These are phyloP conservation scores for Smittium mucronatum DNA, from an alignment of 371 early-diverging fungal genomes.

Conservation along the genomic window DNA sequence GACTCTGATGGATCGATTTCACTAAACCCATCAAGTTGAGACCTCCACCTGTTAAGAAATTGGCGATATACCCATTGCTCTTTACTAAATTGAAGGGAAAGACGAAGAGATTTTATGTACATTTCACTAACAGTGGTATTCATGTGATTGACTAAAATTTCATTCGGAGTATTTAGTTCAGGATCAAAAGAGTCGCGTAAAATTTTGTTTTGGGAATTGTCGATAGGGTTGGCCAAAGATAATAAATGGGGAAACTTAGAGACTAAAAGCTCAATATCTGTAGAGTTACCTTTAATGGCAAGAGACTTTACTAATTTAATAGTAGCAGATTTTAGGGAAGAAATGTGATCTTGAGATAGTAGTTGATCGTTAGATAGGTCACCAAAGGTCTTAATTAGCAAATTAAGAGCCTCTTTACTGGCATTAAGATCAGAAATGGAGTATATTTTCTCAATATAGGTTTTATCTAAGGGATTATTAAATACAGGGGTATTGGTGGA, in stretches of 20 bases:
- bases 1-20: background rate
- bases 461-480: too few species aligned
- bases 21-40: background rate
- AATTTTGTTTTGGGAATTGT: background rate
- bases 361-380: background rate
- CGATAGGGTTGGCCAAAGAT: too few species aligned
- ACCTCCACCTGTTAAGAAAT: background rate
- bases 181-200: too few species aligned
- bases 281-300: background rate
- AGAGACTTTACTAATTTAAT: background rate
- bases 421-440: background rate
- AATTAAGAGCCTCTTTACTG: background rate
- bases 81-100: background rate
- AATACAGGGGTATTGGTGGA: too few species aligned
- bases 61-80: conserved; percentile 8
- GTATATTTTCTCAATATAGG: background rate
- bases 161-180: background rate
- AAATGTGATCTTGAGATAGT: background rate
- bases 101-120: background rate
- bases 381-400: background rate
- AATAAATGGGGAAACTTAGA: background rate
- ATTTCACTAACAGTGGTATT: background rate
- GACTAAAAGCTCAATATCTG: background rate
- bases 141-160: background rate
- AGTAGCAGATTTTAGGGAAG: background rate